These are phyloP conservation scores for Quercus engelmannii DNA, from an alignment of 306 rosid genomes.

Conservation along the genomic window DNA sequence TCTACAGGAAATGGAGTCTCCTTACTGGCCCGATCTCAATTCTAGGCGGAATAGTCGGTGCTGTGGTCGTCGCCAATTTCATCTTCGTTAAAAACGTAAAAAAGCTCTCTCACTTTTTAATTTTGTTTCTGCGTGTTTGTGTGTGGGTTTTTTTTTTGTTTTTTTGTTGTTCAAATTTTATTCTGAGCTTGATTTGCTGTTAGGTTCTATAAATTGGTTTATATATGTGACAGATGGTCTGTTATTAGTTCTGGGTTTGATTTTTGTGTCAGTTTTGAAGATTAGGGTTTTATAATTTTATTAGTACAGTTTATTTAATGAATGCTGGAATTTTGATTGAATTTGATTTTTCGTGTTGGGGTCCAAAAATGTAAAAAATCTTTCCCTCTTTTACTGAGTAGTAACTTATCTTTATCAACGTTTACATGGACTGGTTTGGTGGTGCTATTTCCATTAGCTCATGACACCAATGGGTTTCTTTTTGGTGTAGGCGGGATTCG, in stretches of 20 bases:
- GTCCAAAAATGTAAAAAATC: neutral
- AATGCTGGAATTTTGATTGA: too few species aligned
- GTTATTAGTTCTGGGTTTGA: neutral
- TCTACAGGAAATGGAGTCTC: constrained; percentile 91
- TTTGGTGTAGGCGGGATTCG: too few species aligned
- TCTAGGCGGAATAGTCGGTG: constrained; percentile 60
- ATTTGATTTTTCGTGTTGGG: neutral
- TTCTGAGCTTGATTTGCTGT: neutral
- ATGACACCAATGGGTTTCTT: too few species aligned
- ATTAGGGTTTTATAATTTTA: neutral
- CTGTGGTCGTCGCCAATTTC: constrained; percentile 44
- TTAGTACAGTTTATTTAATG: neutral
- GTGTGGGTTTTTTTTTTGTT: neutral
- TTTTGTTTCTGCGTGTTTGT: neutral
- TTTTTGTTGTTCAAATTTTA: neutral
- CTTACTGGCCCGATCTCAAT: constrained; percentile 57
- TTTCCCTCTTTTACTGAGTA: too few species aligned
- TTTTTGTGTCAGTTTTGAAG: neutral
- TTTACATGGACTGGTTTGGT: too few species aligned
- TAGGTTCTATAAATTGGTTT: neutral
- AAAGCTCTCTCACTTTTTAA: neutral
- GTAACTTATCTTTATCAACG: too few species aligned
- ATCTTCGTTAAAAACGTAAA: constrained; percentile 46
- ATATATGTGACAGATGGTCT: neutral
- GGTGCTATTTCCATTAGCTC: too few species aligned